Evolutionary conservation across 306 rosid genomes (phyloP), one percentile per base, ranked within the genome.

Genomic region (Quercus glauca): DNA sequence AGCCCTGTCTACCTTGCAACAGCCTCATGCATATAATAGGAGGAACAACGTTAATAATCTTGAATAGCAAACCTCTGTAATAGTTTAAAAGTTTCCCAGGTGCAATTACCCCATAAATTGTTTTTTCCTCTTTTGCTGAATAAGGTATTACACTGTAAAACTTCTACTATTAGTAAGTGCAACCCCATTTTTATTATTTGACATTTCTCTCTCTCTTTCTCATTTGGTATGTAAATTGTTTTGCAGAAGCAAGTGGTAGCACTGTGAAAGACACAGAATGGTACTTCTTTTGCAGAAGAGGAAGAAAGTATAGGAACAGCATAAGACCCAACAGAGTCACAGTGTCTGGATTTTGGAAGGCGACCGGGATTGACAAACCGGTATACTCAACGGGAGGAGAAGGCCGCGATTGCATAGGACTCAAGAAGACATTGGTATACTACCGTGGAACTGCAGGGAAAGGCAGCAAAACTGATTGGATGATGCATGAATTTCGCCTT

Each of bases 401-500:
- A 58, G 86, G 84, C 11, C 55, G 29, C 72, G 81, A 84, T 21
- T 88, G 93, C 75, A 86, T 89, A 85, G 99, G 99, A 12, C 97
- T 94, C 74, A 94, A 94, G 84, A 94, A 94, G 75, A 92, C 99
- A 4, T 84, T 94, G 0, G 99, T 94, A 2, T 94, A 92, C 71
- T 94, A 94, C 52, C 85, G 95, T 18, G 99, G 99, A 21, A 86
- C 85, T n/a, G 97, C 99, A 0, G 97, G 97, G 12, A 94, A 91
- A 84, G 99, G 97, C 74, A 84, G 92, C 83, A 94, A 94, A 84
- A 94, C 99, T 25, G 97, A 94, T 56, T 94, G 99, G 99, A 94
- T 94, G 99, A 94, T 94, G 99, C 97, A 94, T 15, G 99, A 94
- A 81, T 94, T 94, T 87, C 99, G 99, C 74, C 91, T 83, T 59